Conservation (phyloP, 352 stramenopile species). For the Phytophthora megakarya region DNA sequence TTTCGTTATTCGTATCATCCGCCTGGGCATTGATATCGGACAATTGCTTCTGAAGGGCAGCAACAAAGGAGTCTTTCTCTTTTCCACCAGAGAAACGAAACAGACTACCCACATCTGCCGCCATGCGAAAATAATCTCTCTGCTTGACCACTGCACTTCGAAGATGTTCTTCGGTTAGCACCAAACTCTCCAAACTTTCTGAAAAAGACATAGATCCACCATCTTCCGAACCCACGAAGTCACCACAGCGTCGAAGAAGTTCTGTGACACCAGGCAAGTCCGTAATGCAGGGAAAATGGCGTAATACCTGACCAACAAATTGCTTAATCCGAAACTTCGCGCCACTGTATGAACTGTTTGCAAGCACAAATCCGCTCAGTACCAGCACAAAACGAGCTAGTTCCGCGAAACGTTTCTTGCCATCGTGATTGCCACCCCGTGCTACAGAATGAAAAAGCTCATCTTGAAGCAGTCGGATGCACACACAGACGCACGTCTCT, state of each 20-base stretch:
- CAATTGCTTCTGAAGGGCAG: slow-evolving; percentile 39
- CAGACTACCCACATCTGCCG: slow-evolving; percentile 52
- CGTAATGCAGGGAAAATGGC: slow-evolving; percentile 37
- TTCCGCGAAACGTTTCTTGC: slow-evolving; percentile 35
- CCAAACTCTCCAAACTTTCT: slow-evolving; percentile 25
- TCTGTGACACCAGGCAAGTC: slow-evolving; percentile 21
- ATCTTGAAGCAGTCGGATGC: slow-evolving; percentile 53
- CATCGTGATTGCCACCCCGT: background rate
- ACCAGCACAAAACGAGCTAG: slow-evolving; percentile 41
- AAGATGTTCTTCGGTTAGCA: slow-evolving; percentile 30
- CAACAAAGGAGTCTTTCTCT: slow-evolving; percentile 43
- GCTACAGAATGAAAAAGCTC: slow-evolving; percentile 50
- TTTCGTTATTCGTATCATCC: background rate
- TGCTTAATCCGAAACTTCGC: slow-evolving; percentile 36
- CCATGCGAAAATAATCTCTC: slow-evolving; percentile 52
- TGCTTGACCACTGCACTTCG: slow-evolving; percentile 37
- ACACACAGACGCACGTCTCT: slow-evolving; percentile 45
- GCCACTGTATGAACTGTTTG: slow-evolving; percentile 28
- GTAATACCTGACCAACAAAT: slow-evolving; percentile 38
- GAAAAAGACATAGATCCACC: slow-evolving; percentile 9
- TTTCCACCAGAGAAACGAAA: slow-evolving; percentile 47
- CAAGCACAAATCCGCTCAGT: slow-evolving; percentile 36
- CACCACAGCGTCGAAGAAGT: slow-evolving; percentile 27
- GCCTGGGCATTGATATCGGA: background rate
- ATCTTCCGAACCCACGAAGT: slow-evolving; percentile 4